Conservation (phyloP, 2,329 filamentous ascomycete genomes). For the Colletotrichum costaricense region DNA sequence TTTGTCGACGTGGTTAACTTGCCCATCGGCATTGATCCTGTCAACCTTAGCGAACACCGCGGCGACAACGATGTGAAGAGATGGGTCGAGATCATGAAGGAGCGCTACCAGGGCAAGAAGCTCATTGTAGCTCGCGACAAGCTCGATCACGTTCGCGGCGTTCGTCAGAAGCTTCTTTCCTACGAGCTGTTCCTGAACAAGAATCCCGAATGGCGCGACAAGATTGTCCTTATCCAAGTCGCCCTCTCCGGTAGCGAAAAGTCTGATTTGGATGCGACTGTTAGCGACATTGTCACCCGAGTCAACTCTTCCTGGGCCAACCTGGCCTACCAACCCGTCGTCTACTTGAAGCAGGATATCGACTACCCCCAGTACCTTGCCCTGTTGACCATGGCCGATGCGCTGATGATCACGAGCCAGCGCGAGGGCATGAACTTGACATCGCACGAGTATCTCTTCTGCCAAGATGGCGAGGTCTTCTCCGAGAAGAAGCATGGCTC, state of each 20-base stretch:
- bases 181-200: constrained; percentile 96
- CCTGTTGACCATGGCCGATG: constrained; percentile 88
- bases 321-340: constrained; percentile 89
- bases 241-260: constrained; percentile 92
- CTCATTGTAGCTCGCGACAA: constrained; percentile 95
- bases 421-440: constrained; percentile 98
- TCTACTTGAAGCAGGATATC: constrained; percentile 96
- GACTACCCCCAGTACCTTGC: constrained; percentile 94
- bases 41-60: constrained; percentile 77
- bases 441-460: constrained; percentile 92
- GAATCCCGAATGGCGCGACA: constrained; percentile 89
- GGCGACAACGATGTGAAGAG: constrained; percentile 77
- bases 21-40: constrained; percentile 91
- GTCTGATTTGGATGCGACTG: constrained; percentile 85
- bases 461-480: constrained; percentile 82
- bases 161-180: constrained; percentile 91
- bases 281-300: constrained; percentile 93
- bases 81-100: constrained; percentile 84
- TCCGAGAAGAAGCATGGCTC: constrained; percentile 84
- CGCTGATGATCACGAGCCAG: constrained; percentile 92
- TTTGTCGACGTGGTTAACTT: constrained; percentile 90
- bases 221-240: constrained; percentile 92
- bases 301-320: constrained; percentile 94
- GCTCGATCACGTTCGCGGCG: constrained; percentile 90
- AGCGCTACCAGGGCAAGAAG: constrained; percentile 88